Base-by-base conservation (phyloP, 495 filamentous ascomycete genomes). In the Trichoderma asperelloides region DNA sequence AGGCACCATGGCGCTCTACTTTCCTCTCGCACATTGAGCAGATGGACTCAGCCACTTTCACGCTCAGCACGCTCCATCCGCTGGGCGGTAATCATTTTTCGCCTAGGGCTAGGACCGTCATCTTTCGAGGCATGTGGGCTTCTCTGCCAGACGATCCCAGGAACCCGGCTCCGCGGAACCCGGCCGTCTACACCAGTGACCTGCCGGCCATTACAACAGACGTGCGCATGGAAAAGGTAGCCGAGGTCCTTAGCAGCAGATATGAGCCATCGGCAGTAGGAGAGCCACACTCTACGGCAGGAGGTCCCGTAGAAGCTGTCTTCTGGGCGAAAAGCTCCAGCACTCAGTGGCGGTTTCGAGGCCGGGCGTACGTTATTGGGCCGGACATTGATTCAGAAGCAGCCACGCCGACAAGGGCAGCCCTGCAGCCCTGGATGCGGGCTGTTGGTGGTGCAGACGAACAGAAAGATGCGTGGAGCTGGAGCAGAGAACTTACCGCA, bases 131-230 rank as follows among this genome's bases (percentile, higher is more conserved):
- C 72, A 86, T 97, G 77, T 96, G 89, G 80, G 87, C 85, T 8
- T 79, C 81, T 67, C 81, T 93, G 0, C 87, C 87, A 1, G 79
- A 81, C 66, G 89, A 92, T 75, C 83, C 86, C 7, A 85, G 90
- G 70, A 89, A 89, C 71, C 85, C 64, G 70, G 85, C 76, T 8
- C 78, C 69, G 71, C 78, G 68, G 49, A 97, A 98, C 74, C 86
- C 88, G 11, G 68, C 70, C 12, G 62, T 27, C 62, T 96, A 82
- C 73, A 87, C 90, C 63, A 90, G 85, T 65, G 92, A 98, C 70
- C 76, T 91, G 67, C 81, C 88, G 4, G 87, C 89, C 1, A 88
- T 98, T 68, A 97, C 94, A 0, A 96, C 93, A 0, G 95, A 98
- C 74, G 82, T 84, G 12, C 83, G 95, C 13, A 96, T 92, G 91